A percentile compares a stretch with the other conserved stretches of the same genome.
These are phyloP conservation scores for Lobosporangium transversale DNA, from an alignment of 192 early-diverging fungal species.

Conservation along the genomic window DNA sequence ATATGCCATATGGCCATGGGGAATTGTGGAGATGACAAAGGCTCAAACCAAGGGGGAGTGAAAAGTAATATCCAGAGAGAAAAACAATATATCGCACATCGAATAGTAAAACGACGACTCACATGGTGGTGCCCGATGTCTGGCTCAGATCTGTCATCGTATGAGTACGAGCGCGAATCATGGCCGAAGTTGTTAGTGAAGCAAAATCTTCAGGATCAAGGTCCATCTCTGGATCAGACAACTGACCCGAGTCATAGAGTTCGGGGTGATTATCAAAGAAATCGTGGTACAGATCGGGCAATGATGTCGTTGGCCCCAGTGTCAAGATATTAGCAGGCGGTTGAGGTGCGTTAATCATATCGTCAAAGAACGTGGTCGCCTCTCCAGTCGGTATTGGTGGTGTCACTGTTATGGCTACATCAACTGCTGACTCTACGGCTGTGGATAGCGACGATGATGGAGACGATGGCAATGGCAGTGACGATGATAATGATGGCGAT, in stretches of 20 bases:
- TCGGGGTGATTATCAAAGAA: conserved; percentile 55
- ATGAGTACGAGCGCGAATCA: conserved; percentile 42
- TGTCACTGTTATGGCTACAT: background rate
- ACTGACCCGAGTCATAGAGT: conserved; percentile 48
- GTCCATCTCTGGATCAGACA: conserved; percentile 50
- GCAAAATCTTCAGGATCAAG: conserved; percentile 24
- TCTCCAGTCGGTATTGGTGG: conserved; percentile 10
- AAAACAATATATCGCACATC: too few species aligned
- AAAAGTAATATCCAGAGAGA: background rate
- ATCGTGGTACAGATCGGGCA: conserved; percentile 52
- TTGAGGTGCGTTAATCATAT: conserved; percentile 51
- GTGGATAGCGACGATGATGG: background rate
- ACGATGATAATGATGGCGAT: too few species aligned
- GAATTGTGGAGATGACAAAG: too few species aligned
- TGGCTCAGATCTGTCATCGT: conserved; percentile 48
- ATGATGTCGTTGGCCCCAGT: conserved; percentile 39
- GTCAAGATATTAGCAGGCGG: conserved; percentile 49
- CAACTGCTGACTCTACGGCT: background rate
- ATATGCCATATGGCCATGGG: too few species aligned
- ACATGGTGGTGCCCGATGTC: conserved; percentile 26
- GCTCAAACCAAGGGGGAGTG: too few species aligned
- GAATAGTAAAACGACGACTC: conserved; percentile 27
- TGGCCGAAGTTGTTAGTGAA: conserved; percentile 9
- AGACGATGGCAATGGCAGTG: too few species aligned
- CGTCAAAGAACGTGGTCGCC: conserved; percentile 51